Evolutionary conservation across 1,284 basidiomycete species (phyloP).

Genomic region (Cutaneotrichosporon mucoides): DNA sequence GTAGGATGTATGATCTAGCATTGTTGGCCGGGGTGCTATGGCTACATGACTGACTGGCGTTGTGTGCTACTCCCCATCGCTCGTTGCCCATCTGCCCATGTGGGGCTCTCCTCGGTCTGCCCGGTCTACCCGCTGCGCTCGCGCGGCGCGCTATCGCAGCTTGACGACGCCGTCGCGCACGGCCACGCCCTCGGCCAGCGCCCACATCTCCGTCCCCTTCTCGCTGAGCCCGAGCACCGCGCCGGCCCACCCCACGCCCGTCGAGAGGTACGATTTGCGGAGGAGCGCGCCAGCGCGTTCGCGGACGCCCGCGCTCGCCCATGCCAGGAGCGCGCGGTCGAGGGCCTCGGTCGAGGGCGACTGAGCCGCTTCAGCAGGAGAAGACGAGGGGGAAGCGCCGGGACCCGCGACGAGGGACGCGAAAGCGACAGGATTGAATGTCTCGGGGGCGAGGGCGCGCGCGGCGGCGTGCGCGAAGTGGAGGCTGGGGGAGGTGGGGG

Average conservation of each 20-base stretch:
- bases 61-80: background rate
- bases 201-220: constrained; percentile 21
- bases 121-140: no score
- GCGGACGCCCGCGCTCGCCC: constrained; percentile 28
- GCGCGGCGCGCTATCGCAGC: constrained; percentile 7
- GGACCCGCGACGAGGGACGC: constrained; percentile 13
- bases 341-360: constrained; percentile 3
- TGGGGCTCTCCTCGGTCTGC: no score
- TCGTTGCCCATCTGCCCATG: no score
- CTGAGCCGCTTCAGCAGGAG: background rate
- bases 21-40: background rate
- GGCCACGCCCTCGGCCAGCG: constrained; percentile 19
- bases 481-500: background rate
- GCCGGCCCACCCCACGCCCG: constrained; percentile 25
- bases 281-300: constrained; percentile 31
- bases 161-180: constrained; percentile 27
- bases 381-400: background rate
- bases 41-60: background rate
- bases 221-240: constrained; percentile 21
- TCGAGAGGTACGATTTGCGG: constrained; percentile 29
- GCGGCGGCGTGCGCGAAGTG: constrained; percentile 14
- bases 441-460: constrained; percentile 21
- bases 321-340: constrained; percentile 32
- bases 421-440: constrained; percentile 32
- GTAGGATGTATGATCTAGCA: background rate